Conservation (phyloP, 176 grass and related monocot species). For the Cenchrus fungigraminus region DNA sequence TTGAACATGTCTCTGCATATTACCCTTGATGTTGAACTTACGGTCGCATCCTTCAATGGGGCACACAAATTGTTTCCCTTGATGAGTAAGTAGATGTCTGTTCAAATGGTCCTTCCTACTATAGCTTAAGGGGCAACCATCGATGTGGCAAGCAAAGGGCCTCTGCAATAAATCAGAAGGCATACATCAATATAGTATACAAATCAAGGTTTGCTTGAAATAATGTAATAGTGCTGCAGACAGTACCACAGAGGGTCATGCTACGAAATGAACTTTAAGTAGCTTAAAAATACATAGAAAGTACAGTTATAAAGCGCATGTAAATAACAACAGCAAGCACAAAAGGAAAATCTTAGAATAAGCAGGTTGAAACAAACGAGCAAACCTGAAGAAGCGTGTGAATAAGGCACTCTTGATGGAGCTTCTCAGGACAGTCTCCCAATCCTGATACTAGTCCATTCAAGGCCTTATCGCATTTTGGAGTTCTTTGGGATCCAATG, state of each 20-base stretch:
- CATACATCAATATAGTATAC: constrained; percentile 31
- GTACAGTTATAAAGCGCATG: neutral
- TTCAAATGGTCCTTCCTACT: constrained; percentile 80
- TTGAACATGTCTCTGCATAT: constrained; percentile 69
- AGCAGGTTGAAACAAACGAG: constrained; percentile 14
- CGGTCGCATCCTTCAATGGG: constrained; percentile 60
- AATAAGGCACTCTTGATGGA: constrained; percentile 70
- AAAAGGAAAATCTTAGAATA: constrained; percentile 10
- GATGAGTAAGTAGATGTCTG: constrained; percentile 65
- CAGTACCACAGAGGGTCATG: neutral
- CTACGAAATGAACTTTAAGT: neutral
- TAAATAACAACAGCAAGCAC: neutral
- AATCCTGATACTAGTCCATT: constrained; percentile 87
- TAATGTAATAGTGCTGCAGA: constrained; percentile 15
- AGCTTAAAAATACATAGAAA: constrained; percentile 1
- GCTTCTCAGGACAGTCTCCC: constrained; percentile 85
- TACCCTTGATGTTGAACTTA: constrained; percentile 66
- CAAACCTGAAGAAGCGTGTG: constrained; percentile 53
- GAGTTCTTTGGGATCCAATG: constrained; percentile 95
- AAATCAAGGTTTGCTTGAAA: constrained; percentile 19
- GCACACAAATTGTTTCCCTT: constrained; percentile 69
- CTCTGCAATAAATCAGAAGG: constrained; percentile 52
- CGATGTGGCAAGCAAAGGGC: constrained; percentile 58
- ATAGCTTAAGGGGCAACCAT: constrained; percentile 66
- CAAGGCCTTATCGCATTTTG: constrained; percentile 84